phyloP scores from a whole-genome alignment of 768 basidiomycete genomes.

The Pholiota molesta region DNA sequence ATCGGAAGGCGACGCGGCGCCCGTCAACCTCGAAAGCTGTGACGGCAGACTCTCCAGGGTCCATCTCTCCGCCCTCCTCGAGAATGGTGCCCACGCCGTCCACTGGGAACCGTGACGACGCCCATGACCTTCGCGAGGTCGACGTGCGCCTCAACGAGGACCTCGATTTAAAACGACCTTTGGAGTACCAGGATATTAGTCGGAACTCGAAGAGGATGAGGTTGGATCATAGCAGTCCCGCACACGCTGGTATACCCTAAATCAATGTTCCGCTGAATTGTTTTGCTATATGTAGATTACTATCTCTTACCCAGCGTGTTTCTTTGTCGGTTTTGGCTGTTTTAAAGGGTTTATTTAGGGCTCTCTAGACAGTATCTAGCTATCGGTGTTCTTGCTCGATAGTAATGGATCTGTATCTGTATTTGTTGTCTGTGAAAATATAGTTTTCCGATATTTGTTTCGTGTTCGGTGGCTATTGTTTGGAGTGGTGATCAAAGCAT shows the following conservation, averaged over 20 bases:
- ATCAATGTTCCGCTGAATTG: constrained; percentile 26
- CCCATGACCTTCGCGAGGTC: constrained; percentile 42
- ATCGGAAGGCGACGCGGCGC: constrained; percentile 54
- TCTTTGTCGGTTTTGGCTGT: constrained; percentile 29
- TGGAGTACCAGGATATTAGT: constrained; percentile 53
- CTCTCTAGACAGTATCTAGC: constrained; percentile 29
- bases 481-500: constrained; percentile 9
- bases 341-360: constrained; percentile 29
- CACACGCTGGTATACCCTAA: constrained; percentile 58
- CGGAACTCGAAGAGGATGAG: constrained; percentile 75
- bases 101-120: constrained; percentile 33
- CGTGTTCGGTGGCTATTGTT: constrained; percentile 13
- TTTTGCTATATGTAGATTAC: constrained; percentile 37
- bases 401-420: constrained; percentile 32
- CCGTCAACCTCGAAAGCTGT: constrained; percentile 53
- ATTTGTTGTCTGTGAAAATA: constrained; percentile 27
- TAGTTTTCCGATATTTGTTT: constrained; percentile 13
- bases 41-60: constrained; percentile 43
- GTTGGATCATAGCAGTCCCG: constrained; percentile 51
- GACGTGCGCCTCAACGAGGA: constrained; percentile 49
- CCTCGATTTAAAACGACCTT: constrained; percentile 60
- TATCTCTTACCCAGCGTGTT: constrained; percentile 29
- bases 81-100: constrained; percentile 54
- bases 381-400: constrained; percentile 18
- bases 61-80: constrained; percentile 61